These are phyloP conservation scores for Suillus subaureus DNA, from an alignment of 768 basidiomycete species.

Conservation along the genomic window DNA sequence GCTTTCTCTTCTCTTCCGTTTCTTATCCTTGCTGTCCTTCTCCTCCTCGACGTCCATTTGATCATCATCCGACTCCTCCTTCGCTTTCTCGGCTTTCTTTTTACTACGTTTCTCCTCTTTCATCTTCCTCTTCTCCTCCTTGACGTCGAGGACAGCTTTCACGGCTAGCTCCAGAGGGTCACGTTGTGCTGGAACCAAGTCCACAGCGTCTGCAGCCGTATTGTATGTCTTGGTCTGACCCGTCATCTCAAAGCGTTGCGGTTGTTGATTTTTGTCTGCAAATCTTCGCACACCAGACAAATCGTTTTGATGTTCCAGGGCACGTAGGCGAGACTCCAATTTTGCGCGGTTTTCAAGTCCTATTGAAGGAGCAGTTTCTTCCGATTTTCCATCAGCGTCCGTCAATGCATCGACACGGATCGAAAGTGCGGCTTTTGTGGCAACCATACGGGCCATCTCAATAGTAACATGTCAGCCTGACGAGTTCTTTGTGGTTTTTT, in stretches of 20 bases:
- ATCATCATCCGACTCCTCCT: conserved; percentile 34
- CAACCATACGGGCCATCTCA: conserved; percentile 99
- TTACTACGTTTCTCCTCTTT: conserved; percentile 81
- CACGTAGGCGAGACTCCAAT: conserved; percentile 90
- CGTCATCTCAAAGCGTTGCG: conserved; percentile 78
- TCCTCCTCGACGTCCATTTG: conserved; percentile 51
- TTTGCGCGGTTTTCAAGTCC: conserved; percentile 94
- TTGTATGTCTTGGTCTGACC: conserved; percentile 87
- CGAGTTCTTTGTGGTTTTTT: conserved; percentile 8
- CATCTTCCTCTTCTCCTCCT: conserved; percentile 81
- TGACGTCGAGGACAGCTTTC: conserved; percentile 75
- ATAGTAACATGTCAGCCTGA: not conserved
- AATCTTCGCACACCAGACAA: conserved; percentile 70
- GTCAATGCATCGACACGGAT: conserved; percentile 98
- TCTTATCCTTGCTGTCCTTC: conserved; percentile 42
- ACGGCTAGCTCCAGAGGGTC: conserved; percentile 78
- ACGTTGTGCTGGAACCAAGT: conserved; percentile 84
- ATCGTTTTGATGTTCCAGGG: conserved; percentile 83
- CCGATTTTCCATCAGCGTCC: conserved; percentile 89
- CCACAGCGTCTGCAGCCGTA: conserved; percentile 77
- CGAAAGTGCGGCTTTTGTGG: conserved; percentile 95
- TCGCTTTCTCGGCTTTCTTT: conserved; percentile 52
- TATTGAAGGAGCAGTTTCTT: conserved; percentile 76
- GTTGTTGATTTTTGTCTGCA: conserved; percentile 63
- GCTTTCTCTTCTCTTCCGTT: conserved; percentile 57